These are phyloP conservation scores for Fusarium poae DNA, from an alignment of 2,329 filamentous ascomycete genomes.

Conservation along the genomic window DNA sequence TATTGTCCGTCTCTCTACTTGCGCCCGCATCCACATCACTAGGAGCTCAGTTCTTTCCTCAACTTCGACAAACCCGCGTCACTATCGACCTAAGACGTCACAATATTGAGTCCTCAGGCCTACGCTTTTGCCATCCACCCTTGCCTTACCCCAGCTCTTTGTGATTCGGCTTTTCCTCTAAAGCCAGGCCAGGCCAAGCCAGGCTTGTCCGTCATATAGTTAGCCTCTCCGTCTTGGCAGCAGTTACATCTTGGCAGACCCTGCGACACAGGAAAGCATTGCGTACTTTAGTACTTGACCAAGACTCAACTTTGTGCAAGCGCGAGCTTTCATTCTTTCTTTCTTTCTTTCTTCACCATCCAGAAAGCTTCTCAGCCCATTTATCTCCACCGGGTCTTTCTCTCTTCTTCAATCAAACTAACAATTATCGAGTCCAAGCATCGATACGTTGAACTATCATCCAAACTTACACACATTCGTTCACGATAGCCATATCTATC, in stretches of 20 bases:
- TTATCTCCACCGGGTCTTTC: not conserved
- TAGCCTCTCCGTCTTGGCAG: slow-evolving; percentile 41
- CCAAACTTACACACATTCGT: slow-evolving; percentile 18
- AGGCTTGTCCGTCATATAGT: slow-evolving; percentile 30
- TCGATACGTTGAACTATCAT: slow-evolving; percentile 16
- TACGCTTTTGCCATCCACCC: not conserved
- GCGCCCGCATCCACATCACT: slow-evolving; percentile 17
- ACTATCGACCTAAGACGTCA: slow-evolving; percentile 20
- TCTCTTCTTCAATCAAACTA: slow-evolving; percentile 10
- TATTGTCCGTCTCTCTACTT: slow-evolving; percentile 6
- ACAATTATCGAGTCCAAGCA: slow-evolving; percentile 13
- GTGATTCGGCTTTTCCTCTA: slow-evolving; percentile 33
- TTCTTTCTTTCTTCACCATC: slow-evolving; percentile 23
- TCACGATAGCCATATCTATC: slow-evolving; percentile 13
- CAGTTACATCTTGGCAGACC: slow-evolving; percentile 37
- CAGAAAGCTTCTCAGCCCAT: not conserved
- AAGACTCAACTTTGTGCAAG: slow-evolving; percentile 28
- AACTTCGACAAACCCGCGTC: slow-evolving; percentile 13
- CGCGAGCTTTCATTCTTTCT: slow-evolving; percentile 22
- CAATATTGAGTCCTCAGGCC: slow-evolving; percentile 5
- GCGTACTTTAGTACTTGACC: slow-evolving; percentile 17
- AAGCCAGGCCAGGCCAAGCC: slow-evolving; percentile 33
- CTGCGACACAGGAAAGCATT: slow-evolving; percentile 27
- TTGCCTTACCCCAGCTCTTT: slow-evolving; percentile 2
- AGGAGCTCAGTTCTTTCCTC: slow-evolving; percentile 10